Base-by-base conservation (phyloP, 805 yeast species). In the Candida insectorum region DNA sequence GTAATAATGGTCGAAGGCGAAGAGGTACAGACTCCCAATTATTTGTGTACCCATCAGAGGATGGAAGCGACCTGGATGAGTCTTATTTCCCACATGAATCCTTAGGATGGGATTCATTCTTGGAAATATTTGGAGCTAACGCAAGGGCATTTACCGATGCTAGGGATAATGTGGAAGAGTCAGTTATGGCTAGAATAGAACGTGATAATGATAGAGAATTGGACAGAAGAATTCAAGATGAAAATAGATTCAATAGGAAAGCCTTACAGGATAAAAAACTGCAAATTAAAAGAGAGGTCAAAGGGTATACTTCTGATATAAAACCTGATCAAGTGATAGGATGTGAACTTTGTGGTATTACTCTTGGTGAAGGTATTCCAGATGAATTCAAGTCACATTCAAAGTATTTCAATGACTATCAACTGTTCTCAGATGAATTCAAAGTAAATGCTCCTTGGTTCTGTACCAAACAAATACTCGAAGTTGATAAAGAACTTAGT, bases 341-440 rank as follows among this genome's bases (percentile, higher is more conserved):
- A 13, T 66, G 96, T 59, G 73, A 73, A 20, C 56, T 82, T 17
- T 87, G 96, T 60, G 89, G 87, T 1, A 71, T 75, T 0, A 71
- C 64, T 3, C 58, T 87, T n/a, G 93, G 93, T 3, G 74, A 68
- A 30, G 95, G 95, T 0, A 73, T 83, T 4, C 84, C 87, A 0
- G 61, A 51, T 1, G 74, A 66, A 12, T 75, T 71, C 42, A 48
- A 49, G 29, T 63, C 74, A 34, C 51, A 62, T 40, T 27, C 49
- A 1, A 44, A 52, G 21, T 40, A 52, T 19, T 42, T 58, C 5
- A 53, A 43, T 26, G 31, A 49, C 24, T 54, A 54, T 37, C 50
- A 50, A 19, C n/a, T n/a, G n/a, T 55, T 54, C 36, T 51, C 52
- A 19, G 32, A 48, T 16, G 45, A 49, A 34, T 52, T 44, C 31